Base-by-base conservation (phyloP, 352 stramenopile species). In the Globisporangium paroecandrum region DNA sequence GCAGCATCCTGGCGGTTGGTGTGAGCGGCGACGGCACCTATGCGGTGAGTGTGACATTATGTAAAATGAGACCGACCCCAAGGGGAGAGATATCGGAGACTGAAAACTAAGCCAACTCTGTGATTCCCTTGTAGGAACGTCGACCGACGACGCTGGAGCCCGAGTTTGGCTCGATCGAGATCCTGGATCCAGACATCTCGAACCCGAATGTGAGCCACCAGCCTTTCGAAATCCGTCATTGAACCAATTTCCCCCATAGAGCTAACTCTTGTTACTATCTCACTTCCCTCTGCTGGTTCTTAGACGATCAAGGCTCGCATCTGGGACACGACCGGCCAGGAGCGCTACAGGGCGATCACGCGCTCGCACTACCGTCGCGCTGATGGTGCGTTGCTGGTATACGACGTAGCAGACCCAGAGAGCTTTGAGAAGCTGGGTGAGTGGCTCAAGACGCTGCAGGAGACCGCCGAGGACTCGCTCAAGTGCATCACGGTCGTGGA, bases 271-370 rank as follows among this genome's bases (percentile, higher is more conserved):
- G 38, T 8, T 47, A n/a, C 7, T 1, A 32, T 32, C 55, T 13
- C n/a, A 29, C 32, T 53, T 24, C 20, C 34, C 29, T 46, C 20
- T 62, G n/a, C 6, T 36, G 5, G 20, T 10, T 8, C 29, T 24
- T 68, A 81, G 73, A 82, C 73, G 64, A 79, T 93, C 61, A 82
- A 91, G 65, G 85, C 90, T n/a, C 83, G 83, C 0, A 85, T 97
- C n/a, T 97, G 89, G 90, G 89, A 97, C 62, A 97, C 91, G 3
- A 90, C 90, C 1, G 91, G 90, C 2, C 87, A 96, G 61, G 90
- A 96, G 59, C 81, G 91, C 20, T 98, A 97, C 73, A 89, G 94
- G 64, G 89, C 91, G 12, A 95, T 97, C 70, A 94, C 83, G 13
- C 76, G 83, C n/a, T 92, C 84, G 20, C 86, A 94, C 69, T 94